A percentile compares a stretch with the other conserved stretches of the same genome.
Evolutionary conservation across 2,329 filamentous ascomycete genomes (phyloP).

Genomic region (Dryadomyces quercus-mongolicae): DNA sequence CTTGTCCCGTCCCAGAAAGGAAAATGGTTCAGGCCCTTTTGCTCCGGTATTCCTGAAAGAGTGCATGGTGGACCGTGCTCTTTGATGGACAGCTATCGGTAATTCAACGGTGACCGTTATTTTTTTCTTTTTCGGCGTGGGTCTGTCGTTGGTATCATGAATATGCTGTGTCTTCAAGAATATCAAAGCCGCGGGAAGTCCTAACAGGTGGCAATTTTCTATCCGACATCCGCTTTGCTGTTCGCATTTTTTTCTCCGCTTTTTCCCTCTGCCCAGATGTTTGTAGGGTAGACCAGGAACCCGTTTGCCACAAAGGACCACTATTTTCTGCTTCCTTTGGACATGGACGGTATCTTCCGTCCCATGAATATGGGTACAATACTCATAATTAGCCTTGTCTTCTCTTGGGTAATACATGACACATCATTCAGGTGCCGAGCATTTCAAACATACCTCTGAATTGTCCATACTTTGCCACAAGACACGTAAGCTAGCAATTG

Average conservation of each 20-base stretch:
- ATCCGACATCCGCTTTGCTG: not conserved
- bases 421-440: too few relatives aligned
- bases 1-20: not conserved
- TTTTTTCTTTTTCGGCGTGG: not conserved
- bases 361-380: too few relatives aligned
- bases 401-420: too few relatives aligned
- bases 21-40: not conserved
- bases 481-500: too few relatives aligned
- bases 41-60: not conserved
- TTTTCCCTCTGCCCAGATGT: too few relatives aligned
- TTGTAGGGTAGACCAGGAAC: not conserved
- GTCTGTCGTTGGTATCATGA: conserved; percentile 1
- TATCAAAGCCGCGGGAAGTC: not conserved
- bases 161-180: not conserved
- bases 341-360: not conserved
- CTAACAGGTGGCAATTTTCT: not conserved
- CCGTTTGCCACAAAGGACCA: not conserved
- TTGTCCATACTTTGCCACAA: too few relatives aligned
- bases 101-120: not conserved
- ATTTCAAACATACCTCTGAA: too few relatives aligned
- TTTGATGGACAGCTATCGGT: not conserved
- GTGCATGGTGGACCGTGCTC: not conserved
- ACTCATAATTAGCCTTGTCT: too few relatives aligned
- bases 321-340: not conserved
- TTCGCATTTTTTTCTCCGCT: not conserved